A percentile compares a stretch with the other conserved stretches of the same genome.
Evolutionary conservation across 2,329 filamentous ascomycete species (phyloP).

Genomic region (Mycogone perniciosa): DNA sequence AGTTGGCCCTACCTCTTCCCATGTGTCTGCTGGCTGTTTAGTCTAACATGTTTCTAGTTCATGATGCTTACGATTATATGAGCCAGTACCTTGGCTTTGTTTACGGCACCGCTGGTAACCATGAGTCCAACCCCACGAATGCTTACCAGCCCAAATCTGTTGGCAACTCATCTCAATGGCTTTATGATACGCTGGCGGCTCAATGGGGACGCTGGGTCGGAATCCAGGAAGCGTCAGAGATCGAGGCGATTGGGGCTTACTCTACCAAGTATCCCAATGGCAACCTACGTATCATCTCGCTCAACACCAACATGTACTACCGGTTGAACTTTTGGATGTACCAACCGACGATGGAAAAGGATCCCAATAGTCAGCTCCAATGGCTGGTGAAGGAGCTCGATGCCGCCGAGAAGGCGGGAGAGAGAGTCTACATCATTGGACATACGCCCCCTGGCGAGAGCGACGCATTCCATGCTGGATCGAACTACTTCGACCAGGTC

Average conservation of each 20-base stretch:
- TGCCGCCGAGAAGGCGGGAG: slow-evolving; percentile 42
- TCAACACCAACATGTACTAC: slow-evolving; percentile 56
- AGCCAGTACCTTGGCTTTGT: slow-evolving; percentile 35
- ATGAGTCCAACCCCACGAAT: slow-evolving; percentile 49
- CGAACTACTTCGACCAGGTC: slow-evolving; percentile 48
- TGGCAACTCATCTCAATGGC: slow-evolving; percentile 40
- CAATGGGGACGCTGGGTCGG: slow-evolving; percentile 45
- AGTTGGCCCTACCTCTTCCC: slow-evolving; percentile 19
- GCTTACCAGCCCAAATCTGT: slow-evolving; percentile 39
- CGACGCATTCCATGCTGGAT: slow-evolving; percentile 47
- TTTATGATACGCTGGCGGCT: slow-evolving; percentile 42
- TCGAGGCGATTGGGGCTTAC: slow-evolving; percentile 42
- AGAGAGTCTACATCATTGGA: slow-evolving; percentile 51
- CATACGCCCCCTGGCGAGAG: slow-evolving; percentile 48
- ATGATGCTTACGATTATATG: slow-evolving; percentile 43
- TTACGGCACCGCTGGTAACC: slow-evolving; percentile 51
- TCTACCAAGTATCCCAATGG: slow-evolving; percentile 38
- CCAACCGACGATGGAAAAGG: slow-evolving; percentile 38
- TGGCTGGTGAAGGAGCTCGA: slow-evolving; percentile 50
- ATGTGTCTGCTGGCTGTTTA: not conserved
- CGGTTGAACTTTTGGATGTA: slow-evolving; percentile 52
- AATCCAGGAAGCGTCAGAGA: slow-evolving; percentile 21
- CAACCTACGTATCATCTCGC: slow-evolving; percentile 50
- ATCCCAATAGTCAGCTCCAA: slow-evolving; percentile 45
- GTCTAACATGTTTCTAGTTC: slow-evolving; percentile 24